Conservation (phyloP, 2,329 filamentous ascomycete species). For the Sporothrix curviconia region DNA sequence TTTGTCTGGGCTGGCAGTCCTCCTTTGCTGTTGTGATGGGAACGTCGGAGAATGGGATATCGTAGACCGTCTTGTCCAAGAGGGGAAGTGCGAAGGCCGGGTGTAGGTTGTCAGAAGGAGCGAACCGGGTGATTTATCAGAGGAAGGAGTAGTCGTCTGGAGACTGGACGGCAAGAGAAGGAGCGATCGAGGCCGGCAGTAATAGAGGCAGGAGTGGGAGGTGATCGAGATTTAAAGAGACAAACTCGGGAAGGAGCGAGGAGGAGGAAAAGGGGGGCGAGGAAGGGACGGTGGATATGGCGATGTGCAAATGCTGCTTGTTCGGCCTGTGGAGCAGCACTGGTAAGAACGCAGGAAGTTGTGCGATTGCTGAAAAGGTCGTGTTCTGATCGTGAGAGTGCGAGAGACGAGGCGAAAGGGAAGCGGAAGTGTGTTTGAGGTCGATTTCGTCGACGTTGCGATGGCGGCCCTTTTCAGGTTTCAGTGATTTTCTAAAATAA, state of each 20-base stretch:
- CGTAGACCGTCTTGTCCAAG: not conserved
- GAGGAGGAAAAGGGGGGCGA: slow-evolving; percentile 5
- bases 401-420: not conserved
- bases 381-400: not conserved
- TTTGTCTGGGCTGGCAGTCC: not conserved
- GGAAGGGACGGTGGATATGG: not conserved
- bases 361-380: not conserved
- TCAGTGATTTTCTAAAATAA: slow-evolving; percentile 8
- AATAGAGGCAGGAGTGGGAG: not conserved
- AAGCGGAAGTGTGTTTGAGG: not conserved
- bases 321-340: not conserved
- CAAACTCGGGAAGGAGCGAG: not conserved
- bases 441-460: slow-evolving; percentile 1
- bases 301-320: not conserved
- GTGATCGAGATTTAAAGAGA: not conserved
- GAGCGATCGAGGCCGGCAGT: not conserved
- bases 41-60: not conserved
- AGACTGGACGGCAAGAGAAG: not conserved
- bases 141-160: not conserved
- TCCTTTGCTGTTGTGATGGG: not conserved
- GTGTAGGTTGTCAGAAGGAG: not conserved
- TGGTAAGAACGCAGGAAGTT: too few relatives aligned
- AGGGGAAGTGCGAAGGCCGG: not conserved
- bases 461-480: slow-evolving; percentile 12
- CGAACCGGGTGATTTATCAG: not conserved